Percentiles rank a stretch among this genome's conserved stretches.
These are phyloP conservation scores for Dendrobium nobile DNA, from an alignment of 106 monocot species.

Conservation along the genomic window DNA sequence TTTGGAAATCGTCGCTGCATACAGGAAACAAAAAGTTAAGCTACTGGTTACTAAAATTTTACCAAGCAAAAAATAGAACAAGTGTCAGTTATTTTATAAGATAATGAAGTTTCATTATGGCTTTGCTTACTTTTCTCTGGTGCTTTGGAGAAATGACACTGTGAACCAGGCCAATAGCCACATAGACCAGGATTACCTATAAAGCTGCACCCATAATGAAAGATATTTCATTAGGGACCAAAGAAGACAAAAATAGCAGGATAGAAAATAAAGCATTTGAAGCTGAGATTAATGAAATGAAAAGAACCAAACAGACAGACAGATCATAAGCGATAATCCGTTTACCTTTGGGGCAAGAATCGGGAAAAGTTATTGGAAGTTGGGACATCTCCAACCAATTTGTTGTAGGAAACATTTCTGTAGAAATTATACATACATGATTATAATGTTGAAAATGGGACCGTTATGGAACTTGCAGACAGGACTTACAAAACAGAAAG, in stretches of 20 bases:
- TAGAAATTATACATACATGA: neutral
- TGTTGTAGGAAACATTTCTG: conserved; percentile 92
- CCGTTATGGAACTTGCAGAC: neutral
- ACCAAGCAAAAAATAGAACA: neutral
- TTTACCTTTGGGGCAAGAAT: conserved; percentile 70
- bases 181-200: conserved; percentile 90
- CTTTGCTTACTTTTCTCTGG: conserved; percentile 38
- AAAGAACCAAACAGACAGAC: neutral
- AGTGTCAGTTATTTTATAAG: neutral
- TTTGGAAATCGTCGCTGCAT: conserved; percentile 51
- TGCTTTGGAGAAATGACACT: conserved; percentile 40
- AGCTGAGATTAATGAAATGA: neutral
- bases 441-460: neutral
- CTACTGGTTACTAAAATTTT: neutral
- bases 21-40: neutral
- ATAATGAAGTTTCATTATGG: neutral
- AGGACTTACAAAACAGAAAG: conserved; percentile 64
- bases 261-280: neutral
- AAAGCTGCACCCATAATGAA: conserved; percentile 40
- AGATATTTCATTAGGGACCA: neutral
- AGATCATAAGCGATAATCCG: neutral
- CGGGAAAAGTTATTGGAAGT: conserved; percentile 76
- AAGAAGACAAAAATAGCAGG: no score
- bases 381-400: conserved; percentile 64
- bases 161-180: conserved; percentile 67